Conservation (phyloP, 305 asterid genomes). For the Solanum hybrid region DNA sequence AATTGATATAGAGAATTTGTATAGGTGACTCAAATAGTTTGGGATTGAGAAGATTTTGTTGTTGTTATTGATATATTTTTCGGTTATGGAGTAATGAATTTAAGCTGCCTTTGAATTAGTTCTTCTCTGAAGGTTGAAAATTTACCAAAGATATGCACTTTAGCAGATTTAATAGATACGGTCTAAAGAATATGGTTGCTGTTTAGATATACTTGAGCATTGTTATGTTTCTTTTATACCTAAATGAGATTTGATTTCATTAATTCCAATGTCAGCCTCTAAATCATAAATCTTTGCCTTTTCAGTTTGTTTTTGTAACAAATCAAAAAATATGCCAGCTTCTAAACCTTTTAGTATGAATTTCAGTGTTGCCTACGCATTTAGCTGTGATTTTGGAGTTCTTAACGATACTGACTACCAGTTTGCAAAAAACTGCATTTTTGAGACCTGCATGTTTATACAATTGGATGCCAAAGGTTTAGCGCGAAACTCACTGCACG, state of each 20-base stretch:
- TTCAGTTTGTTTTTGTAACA: no score
- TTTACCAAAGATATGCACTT: neutral
- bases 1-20: neutral
- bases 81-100: neutral
- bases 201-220: neutral
- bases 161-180: neutral
- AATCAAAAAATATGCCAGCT: neutral
- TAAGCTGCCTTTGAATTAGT: neutral
- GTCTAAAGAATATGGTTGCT: neutral
- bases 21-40: neutral
- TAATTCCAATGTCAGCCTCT: neutral
- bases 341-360: neutral
- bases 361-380: neutral
- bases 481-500: neutral
- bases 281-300: neutral
- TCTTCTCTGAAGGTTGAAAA: neutral
- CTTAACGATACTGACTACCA: neutral
- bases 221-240: neutral
- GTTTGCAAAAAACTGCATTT: neutral
- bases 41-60: neutral
- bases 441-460: neutral
- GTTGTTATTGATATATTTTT: neutral
- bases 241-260: neutral
- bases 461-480: neutral
- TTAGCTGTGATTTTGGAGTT: neutral